Evolutionary conservation across 2,329 filamentous ascomycete species (phyloP).

Genomic region (Coleophoma eucalyptorum): DNA sequence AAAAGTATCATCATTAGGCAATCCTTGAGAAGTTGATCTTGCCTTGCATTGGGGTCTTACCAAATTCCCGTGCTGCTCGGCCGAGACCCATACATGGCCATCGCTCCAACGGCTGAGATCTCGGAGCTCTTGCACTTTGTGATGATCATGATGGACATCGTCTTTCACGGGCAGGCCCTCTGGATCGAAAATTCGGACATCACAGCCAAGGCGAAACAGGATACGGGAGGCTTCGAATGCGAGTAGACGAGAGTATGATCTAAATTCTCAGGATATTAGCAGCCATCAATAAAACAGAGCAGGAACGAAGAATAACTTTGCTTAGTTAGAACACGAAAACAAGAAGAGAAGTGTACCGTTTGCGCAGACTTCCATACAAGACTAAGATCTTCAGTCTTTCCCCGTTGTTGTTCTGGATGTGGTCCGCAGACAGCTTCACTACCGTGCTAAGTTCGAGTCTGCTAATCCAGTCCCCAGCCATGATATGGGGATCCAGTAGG

Average conservation of each 20-base stretch:
- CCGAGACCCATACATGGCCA: constrained; percentile 62
- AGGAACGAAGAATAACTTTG: too few relatives aligned
- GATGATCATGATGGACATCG: constrained; percentile 51
- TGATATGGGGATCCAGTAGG: constrained; percentile 35
- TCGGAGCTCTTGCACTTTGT: constrained; percentile 60
- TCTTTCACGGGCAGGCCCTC: constrained; percentile 58
- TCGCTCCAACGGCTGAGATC: constrained; percentile 61
- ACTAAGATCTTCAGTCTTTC: constrained; percentile 51
- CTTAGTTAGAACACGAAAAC: too few relatives aligned
- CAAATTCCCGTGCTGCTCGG: constrained; percentile 65
- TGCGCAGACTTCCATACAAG: constrained; percentile 55
- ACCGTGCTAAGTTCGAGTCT: constrained; percentile 50
- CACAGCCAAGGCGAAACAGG: constrained; percentile 60
- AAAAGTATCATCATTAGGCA: too few relatives aligned
- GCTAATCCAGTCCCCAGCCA: constrained; percentile 49
- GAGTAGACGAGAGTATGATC: constrained; percentile 57
- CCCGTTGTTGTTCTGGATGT: constrained; percentile 33
- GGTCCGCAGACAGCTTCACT: constrained; percentile 43
- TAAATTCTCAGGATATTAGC: too few relatives aligned
- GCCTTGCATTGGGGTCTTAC: too few relatives aligned
- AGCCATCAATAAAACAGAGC: too few relatives aligned
- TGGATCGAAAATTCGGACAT: constrained; percentile 61
- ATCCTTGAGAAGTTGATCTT: too few relatives aligned
- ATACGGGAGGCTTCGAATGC: constrained; percentile 58
- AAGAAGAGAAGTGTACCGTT: too few relatives aligned